phyloP scores from a whole-genome alignment of 352 stramenopile genomes.

The Pythium biforme region DNA sequence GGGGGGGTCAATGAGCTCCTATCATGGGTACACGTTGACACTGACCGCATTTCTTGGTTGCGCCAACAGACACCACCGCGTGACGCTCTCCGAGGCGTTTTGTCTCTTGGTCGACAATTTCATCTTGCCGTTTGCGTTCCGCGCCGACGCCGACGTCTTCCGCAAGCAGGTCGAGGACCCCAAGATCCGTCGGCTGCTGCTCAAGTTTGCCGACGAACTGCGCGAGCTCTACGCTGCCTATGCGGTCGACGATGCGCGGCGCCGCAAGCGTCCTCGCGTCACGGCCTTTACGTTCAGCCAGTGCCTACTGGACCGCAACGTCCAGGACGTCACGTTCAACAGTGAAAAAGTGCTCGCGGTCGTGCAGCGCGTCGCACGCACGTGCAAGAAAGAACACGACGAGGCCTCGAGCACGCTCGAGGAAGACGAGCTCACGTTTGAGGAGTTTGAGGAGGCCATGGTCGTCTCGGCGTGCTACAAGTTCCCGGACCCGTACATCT shows the following conservation, averaged over 20 bases:
- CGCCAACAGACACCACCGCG: slow-evolving; percentile 40
- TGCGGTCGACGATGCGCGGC: slow-evolving; percentile 38
- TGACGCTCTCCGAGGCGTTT: slow-evolving; percentile 73
- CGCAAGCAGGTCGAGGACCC: slow-evolving; percentile 67
- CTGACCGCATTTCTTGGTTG: background rate
- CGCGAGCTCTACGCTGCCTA: slow-evolving; percentile 58
- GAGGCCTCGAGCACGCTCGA: slow-evolving; percentile 26
- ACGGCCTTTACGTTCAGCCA: slow-evolving; percentile 63
- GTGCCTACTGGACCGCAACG: slow-evolving; percentile 57
- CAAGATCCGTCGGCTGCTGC: slow-evolving; percentile 54
- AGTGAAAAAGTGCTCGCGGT: slow-evolving; percentile 57
- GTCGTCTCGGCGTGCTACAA: slow-evolving; percentile 74
- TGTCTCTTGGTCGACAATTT: slow-evolving; percentile 76
- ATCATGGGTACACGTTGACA: background rate
- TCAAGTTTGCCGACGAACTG: slow-evolving; percentile 65
- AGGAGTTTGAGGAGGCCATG: slow-evolving; percentile 69
- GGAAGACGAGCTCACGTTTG: slow-evolving; percentile 57
- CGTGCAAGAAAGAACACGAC: slow-evolving; percentile 30
- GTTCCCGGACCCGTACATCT: slow-evolving; percentile 75
- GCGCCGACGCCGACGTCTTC: slow-evolving; percentile 70
- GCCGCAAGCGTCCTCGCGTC: slow-evolving; percentile 39
- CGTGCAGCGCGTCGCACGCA: slow-evolving; percentile 50
- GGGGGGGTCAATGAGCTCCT: too few species aligned
- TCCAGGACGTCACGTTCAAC: slow-evolving; percentile 62
- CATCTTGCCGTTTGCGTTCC: slow-evolving; percentile 72